phyloP scores from a whole-genome alignment of 1,284 basidiomycete genomes.

The Irpex lacteus region DNA sequence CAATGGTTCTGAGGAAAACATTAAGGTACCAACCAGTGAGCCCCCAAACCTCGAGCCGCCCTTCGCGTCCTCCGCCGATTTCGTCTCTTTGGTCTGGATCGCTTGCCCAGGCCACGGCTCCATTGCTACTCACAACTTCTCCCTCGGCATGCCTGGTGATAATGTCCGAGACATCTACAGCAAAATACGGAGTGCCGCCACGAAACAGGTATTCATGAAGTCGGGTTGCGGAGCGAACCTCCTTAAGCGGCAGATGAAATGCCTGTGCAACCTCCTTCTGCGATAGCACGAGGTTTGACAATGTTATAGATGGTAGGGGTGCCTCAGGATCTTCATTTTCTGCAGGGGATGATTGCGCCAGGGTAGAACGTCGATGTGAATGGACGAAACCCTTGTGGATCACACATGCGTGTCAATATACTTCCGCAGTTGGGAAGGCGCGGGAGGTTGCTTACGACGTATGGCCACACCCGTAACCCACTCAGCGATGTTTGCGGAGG shows the following conservation, averaged over 20 bases:
- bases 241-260: slow-evolving; percentile 67
- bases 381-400: slow-evolving; percentile 51
- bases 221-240: slow-evolving; percentile 44
- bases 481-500: slow-evolving; percentile 58
- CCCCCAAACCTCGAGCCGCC: slow-evolving; percentile 71
- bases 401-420: background rate
- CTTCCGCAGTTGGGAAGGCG: background rate
- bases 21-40: slow-evolving; percentile 80
- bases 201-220: slow-evolving; percentile 56
- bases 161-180: slow-evolving; percentile 67
- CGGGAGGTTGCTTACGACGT: slow-evolving; percentile 53
- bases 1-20: slow-evolving; percentile 51
- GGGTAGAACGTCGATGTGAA: slow-evolving; percentile 7
- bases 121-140: slow-evolving; percentile 14
- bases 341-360: slow-evolving; percentile 7
- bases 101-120: slow-evolving; percentile 19
- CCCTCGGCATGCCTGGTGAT: slow-evolving; percentile 27
- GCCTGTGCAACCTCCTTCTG: slow-evolving; percentile 62
- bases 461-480: slow-evolving; percentile 70
- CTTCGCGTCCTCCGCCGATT: slow-evolving; percentile 40
- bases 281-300: slow-evolving; percentile 52
- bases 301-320: slow-evolving; percentile 58
- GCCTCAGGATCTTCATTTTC: slow-evolving; percentile 30
- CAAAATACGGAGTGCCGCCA: slow-evolving; percentile 53
- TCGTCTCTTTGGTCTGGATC: slow-evolving; percentile 35